These are phyloP conservation scores for Nannochloropsis granulata DNA, from an alignment of 108 stramenopile species.

Conservation along the genomic window DNA sequence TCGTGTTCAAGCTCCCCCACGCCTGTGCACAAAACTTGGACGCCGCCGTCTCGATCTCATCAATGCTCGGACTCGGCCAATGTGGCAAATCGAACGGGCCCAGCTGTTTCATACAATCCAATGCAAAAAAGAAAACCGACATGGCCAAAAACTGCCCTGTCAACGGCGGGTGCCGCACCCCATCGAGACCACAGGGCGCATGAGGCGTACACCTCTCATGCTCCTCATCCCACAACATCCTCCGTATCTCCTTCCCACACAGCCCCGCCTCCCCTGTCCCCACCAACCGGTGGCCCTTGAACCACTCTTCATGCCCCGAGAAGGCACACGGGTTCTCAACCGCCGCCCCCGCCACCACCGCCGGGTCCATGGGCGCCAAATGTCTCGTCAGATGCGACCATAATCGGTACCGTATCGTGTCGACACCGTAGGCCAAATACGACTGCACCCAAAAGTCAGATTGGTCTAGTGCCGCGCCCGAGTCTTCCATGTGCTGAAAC, in stretches of 20 bases:
- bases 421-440: slow-evolving; percentile 31
- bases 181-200: neutral
- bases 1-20: neutral
- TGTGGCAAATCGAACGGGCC: slow-evolving; percentile 1
- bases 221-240: slow-evolving; percentile 22
- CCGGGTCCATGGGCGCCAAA: neutral
- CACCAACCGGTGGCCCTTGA: slow-evolving; percentile 16
- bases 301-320: slow-evolving; percentile 7
- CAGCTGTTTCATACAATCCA: slow-evolving; percentile 31
- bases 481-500: neutral
- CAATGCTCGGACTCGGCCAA: slow-evolving; percentile 10
- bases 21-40: slow-evolving; percentile 4
- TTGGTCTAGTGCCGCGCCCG: neutral
- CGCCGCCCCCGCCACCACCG: neutral
- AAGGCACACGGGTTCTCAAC: slow-evolving; percentile 34
- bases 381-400: neutral
- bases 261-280: slow-evolving; percentile 20
- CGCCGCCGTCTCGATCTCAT: neutral
- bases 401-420: slow-evolving; percentile 22
- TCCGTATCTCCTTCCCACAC: slow-evolving; percentile 17
- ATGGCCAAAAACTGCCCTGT: slow-evolving; percentile 26
- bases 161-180: slow-evolving; percentile 1
- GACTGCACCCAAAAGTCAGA: slow-evolving; percentile 31
- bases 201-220: neutral
- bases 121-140: slow-evolving; percentile 31